phyloP scores from a whole-genome alignment of 768 basidiomycete species.

The Suillus bovinus region DNA sequence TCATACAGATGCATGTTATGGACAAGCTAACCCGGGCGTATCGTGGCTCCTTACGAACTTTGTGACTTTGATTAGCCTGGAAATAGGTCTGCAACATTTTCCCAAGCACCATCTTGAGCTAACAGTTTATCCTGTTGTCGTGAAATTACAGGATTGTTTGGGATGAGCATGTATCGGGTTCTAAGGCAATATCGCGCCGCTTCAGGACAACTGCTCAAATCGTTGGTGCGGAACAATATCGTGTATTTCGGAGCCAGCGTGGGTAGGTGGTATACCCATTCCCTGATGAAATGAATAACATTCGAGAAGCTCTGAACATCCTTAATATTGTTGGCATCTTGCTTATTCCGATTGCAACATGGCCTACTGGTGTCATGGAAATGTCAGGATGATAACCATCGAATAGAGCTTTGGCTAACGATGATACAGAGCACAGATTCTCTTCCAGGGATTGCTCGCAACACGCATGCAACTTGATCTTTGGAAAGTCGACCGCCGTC shows the following conservation, averaged over 20 bases:
- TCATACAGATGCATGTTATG: background rate
- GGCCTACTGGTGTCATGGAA: background rate
- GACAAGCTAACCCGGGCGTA: background rate
- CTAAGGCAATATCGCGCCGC: background rate
- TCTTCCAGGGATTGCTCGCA: background rate
- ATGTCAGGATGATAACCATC: background rate
- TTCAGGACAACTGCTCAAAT: conserved; percentile 1
- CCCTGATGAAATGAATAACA: background rate
- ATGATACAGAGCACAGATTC: background rate
- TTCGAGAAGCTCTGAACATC: background rate
- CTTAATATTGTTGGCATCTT: background rate
- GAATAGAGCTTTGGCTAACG: background rate
- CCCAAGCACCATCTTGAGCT: too few species aligned
- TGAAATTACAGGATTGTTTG: background rate
- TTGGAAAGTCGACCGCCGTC: background rate
- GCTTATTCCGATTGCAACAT: background rate
- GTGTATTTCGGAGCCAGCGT: conserved; percentile 1
- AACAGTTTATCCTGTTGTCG: background rate
- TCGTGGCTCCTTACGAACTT: background rate
- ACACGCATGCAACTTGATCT: conserved; percentile 4
- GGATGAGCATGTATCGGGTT: background rate
- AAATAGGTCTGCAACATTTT: background rate
- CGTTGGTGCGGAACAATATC: background rate
- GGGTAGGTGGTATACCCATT: background rate
- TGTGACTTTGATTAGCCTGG: background rate